A percentile compares a stretch with the other conserved stretches of the same genome.
These are phyloP conservation scores for Ogataea saltuana DNA, from an alignment of 805 yeast genomes.

Conservation along the genomic window DNA sequence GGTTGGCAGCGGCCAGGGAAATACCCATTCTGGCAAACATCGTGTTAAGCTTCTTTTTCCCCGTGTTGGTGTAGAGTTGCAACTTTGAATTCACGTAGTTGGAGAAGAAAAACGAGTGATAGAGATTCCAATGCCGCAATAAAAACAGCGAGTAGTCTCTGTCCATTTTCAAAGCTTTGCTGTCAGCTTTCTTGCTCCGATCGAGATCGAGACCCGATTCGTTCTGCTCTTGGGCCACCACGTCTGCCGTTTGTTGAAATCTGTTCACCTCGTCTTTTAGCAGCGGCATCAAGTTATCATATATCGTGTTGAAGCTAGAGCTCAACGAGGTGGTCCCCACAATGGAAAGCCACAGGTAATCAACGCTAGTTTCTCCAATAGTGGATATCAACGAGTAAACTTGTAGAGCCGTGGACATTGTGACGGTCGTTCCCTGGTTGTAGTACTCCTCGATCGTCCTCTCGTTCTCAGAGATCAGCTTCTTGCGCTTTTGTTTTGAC, in stretches of 20 bases:
- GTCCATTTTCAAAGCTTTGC: conserved; percentile 56
- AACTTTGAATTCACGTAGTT: conserved; percentile 86
- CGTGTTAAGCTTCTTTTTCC: conserved; percentile 80
- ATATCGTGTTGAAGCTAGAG: conserved; percentile 69
- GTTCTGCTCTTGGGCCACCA: conserved; percentile 6
- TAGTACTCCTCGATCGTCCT: conserved; percentile 72
- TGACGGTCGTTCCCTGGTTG: conserved; percentile 75
- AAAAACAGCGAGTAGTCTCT: conserved; percentile 84
- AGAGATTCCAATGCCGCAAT: conserved; percentile 89
- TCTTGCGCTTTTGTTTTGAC: conserved; percentile 42
- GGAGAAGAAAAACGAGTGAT: conserved; percentile 89
- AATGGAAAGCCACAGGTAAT: conserved; percentile 80
- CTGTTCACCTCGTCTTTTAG: conserved; percentile 82
- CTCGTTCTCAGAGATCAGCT: conserved; percentile 48
- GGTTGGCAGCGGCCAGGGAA: conserved; percentile 82
- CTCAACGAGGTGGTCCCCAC: conserved; percentile 86
- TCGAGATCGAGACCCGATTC: conserved; percentile 20
- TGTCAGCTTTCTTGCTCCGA: conserved; percentile 35
- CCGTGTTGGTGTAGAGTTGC: conserved; percentile 88
- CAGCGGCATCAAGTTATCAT: conserved; percentile 69
- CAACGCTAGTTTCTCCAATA: conserved; percentile 77
- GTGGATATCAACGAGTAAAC: conserved; percentile 76
- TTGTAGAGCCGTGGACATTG: conserved; percentile 75
- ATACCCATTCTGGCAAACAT: conserved; percentile 97
- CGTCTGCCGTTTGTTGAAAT: conserved; percentile 42